Evolutionary conservation across 1,139 yeast species (phyloP).

Genomic region (Yamadazyma atlantica): DNA sequence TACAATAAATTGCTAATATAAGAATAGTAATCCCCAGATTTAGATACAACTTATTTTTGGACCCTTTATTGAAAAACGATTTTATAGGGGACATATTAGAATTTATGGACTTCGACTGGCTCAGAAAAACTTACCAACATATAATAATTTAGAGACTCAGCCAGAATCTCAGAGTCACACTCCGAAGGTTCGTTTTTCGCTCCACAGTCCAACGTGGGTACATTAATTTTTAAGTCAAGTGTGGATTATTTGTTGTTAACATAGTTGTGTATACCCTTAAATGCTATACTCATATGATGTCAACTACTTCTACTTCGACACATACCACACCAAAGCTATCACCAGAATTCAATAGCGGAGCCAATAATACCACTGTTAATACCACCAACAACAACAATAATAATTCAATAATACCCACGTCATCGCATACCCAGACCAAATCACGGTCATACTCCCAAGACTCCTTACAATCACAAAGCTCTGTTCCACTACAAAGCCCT

Average conservation of each 20-base stretch:
- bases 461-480: not conserved
- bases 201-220: not conserved
- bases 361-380: not conserved
- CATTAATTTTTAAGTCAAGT: too few relatives aligned
- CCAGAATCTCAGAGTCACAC: too few relatives aligned
- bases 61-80: too few relatives aligned
- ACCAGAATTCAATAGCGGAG: slow-evolving; percentile 8
- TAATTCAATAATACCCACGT: not conserved
- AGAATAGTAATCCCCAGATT: not conserved
- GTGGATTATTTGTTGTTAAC: not conserved
- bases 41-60: not conserved
- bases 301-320: slow-evolving; percentile 16
- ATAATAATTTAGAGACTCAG: too few relatives aligned
- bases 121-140: too few relatives aligned
- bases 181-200: too few relatives aligned
- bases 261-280: too few relatives aligned
- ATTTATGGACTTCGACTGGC: too few relatives aligned
- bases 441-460: not conserved
- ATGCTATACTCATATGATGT: slow-evolving; percentile 6
- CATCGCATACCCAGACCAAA: not conserved
- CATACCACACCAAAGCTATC: slow-evolving; percentile 16
- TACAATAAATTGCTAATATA: not conserved
- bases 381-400: not conserved
- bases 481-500: not conserved
- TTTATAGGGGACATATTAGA: too few relatives aligned